Percentiles rank a stretch among this genome's conserved stretches.
Evolutionary conservation across 495 filamentous ascomycete species (phyloP).

Genomic region (Penicillium daleae): DNA sequence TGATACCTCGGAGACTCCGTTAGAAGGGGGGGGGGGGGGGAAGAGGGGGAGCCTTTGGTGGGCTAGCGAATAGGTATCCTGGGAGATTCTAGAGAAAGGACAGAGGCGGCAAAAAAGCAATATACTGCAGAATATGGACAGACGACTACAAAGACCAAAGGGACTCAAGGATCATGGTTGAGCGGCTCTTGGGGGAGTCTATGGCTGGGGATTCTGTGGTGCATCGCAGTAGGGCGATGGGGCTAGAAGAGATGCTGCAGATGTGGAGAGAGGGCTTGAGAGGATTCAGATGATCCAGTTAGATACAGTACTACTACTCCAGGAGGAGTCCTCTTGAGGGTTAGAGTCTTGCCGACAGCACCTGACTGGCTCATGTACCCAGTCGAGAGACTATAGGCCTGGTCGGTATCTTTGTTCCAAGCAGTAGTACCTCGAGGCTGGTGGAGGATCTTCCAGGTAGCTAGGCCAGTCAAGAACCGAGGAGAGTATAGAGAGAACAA

Average conservation of each 20-base stretch:
- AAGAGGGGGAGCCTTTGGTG: neutral
- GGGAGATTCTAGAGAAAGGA: no score
- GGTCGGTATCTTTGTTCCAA: neutral
- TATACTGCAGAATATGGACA: neutral
- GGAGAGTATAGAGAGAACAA: neutral
- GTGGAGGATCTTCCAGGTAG: neutral
- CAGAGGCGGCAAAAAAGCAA: neutral
- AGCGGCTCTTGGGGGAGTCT: neutral
- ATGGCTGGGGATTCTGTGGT: neutral
- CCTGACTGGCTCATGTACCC: neutral
- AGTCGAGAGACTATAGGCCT: neutral
- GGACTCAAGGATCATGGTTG: neutral
- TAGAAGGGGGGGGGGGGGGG: slow-evolving; percentile 5
- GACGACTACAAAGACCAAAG: neutral
- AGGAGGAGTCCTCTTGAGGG: neutral
- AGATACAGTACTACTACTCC: no score
- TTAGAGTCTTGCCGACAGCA: neutral
- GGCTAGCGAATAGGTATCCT: neutral
- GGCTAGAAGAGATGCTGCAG: neutral
- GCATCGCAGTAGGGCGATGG: neutral
- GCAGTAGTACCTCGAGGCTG: neutral
- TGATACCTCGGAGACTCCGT: slow-evolving; percentile 28
- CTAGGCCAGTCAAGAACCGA: neutral
- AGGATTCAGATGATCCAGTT: no score
- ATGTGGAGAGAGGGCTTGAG: neutral